phyloP scores from a whole-genome alignment of 305 asterid genomes.

The Euphrasia arctica region DNA sequence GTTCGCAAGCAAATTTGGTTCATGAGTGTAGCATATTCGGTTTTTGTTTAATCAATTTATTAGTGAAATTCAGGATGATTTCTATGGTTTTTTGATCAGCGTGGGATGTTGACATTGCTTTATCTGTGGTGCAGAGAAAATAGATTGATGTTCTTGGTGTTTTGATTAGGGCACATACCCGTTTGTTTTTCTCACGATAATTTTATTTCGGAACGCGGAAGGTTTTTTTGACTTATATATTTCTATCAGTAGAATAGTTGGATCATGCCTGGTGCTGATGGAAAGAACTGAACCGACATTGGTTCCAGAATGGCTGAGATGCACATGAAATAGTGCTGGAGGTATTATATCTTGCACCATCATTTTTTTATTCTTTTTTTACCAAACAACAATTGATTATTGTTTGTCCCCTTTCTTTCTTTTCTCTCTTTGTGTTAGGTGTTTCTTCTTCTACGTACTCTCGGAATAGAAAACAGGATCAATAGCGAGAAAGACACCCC shows the following conservation, averaged over 20 bases:
- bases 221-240: constrained; percentile 12
- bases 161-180: background rate
- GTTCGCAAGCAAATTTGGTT: constrained; percentile 24
- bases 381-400: background rate
- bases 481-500: constrained; percentile 38
- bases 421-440: constrained; percentile 30
- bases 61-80: constrained; percentile 18
- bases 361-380: background rate
- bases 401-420: background rate
- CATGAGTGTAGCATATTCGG: constrained; percentile 1
- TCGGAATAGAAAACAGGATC: constrained; percentile 43
- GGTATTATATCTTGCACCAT: constrained; percentile 29
- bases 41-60: too few relatives aligned
- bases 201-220: constrained; percentile 1
- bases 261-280: constrained; percentile 74
- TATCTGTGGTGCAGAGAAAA: too few relatives aligned
- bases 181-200: constrained; percentile 2
- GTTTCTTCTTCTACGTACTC: constrained; percentile 37
- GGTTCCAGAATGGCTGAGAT: constrained; percentile 89
- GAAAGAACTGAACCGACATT: constrained; percentile 80
- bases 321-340: constrained; percentile 55
- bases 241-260: constrained; percentile 20
- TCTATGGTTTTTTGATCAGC: background rate
- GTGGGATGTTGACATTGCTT: background rate
- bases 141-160: too few relatives aligned